A percentile compares a stretch with the other conserved stretches of the same genome.
These are phyloP conservation scores for Vigna nakashimae DNA, from an alignment of 306 rosid species.

Conservation along the genomic window DNA sequence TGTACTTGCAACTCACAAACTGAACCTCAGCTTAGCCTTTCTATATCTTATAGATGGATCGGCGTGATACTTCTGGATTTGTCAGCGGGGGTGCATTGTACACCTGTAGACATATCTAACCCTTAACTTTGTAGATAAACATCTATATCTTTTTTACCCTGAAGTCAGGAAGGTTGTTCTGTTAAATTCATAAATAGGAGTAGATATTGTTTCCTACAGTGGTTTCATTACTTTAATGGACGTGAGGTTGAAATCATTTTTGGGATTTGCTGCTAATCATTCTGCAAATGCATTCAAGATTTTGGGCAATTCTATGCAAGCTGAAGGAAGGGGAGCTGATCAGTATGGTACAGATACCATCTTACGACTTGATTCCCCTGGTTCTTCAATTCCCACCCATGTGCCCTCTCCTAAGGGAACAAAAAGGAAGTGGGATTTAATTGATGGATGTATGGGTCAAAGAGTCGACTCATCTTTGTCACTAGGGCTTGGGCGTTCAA, in stretches of 20 bases:
- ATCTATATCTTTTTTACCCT: constrained; percentile 45
- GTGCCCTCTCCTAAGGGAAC: constrained; percentile 64
- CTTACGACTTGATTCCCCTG: constrained; percentile 78
- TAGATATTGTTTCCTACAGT: constrained; percentile 40
- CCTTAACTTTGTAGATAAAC: constrained; percentile 59
- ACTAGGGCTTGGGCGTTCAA: constrained; percentile 79
- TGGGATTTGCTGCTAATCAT: constrained; percentile 65
- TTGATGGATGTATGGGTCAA: constrained; percentile 61
- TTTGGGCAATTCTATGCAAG: constrained; percentile 63
- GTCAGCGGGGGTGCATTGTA: constrained; percentile 88
- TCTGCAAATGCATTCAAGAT: constrained; percentile 71
- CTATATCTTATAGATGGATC: constrained; percentile 70
- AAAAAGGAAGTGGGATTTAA: constrained; percentile 79
- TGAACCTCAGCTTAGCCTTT: constrained; percentile 44
- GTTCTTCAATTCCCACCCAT: constrained; percentile 52
- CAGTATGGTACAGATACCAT: constrained; percentile 63
- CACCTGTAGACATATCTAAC: constrained; percentile 62
- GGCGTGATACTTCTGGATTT: constrained; percentile 96
- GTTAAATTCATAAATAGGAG: constrained; percentile 47
- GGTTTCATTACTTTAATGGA: constrained; percentile 60
- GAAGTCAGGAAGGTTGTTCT: constrained; percentile 65
- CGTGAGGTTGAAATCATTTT: constrained; percentile 60
- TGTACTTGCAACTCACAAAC: constrained; percentile 53
- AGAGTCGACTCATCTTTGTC: constrained; percentile 72
- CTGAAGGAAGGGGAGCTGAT: constrained; percentile 57